A percentile compares a stretch with the other conserved stretches of the same genome.
Conservation (phyloP, 306 rosid species). For the Trichosanthes cucumerina region DNA sequence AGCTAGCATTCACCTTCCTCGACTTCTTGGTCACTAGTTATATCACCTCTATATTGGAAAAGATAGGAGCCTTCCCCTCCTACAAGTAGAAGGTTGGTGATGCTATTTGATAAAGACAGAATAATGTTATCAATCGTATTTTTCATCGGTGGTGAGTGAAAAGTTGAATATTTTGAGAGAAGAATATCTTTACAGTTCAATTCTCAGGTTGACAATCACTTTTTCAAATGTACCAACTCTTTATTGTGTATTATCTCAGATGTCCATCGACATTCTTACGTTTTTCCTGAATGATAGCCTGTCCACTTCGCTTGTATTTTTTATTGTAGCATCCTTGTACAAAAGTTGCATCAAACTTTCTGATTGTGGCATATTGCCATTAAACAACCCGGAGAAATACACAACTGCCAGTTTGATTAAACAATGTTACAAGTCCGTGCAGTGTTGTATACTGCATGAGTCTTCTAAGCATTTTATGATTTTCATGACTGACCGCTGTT, state of each 20-base stretch:
- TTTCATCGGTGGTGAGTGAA: not conserved
- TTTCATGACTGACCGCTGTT: not conserved
- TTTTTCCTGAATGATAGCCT: not conserved
- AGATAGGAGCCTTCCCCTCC: not conserved
- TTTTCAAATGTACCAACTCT: not conserved
- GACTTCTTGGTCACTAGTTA: not conserved
- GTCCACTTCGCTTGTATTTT: not conserved
- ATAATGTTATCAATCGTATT: not conserved
- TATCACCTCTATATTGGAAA: not conserved
- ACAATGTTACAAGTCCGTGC: not conserved
- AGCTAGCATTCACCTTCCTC: not conserved
- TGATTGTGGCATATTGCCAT: not conserved
- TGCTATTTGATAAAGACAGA: not conserved
- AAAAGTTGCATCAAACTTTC: not conserved
- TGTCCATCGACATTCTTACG: not conserved
- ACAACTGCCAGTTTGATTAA: not conserved
- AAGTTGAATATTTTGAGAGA: not conserved
- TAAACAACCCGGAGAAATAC: not conserved
- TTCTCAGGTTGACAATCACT: not conserved
- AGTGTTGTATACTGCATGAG: not conserved
- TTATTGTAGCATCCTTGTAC: not conserved
- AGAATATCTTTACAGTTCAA: not conserved
- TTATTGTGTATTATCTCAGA: not conserved
- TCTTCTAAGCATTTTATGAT: not conserved
- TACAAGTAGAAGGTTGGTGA: not conserved